Conservation (phyloP, 176 grass and related monocot species). For the Musa itinerans region DNA sequence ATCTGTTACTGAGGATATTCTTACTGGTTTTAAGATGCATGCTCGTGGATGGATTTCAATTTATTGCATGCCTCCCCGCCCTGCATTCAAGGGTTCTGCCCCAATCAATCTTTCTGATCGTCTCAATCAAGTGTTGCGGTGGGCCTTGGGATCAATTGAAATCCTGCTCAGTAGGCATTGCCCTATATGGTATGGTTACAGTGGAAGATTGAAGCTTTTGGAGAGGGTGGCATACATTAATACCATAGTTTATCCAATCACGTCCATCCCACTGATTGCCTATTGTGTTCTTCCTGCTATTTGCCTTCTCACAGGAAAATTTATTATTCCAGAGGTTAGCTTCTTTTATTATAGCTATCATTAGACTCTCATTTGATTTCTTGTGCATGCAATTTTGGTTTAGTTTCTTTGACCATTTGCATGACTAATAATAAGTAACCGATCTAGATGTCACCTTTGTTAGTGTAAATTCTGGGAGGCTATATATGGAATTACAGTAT, state of each 20-base stretch:
- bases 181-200: slow-evolving; percentile 94
- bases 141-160: slow-evolving; percentile 83
- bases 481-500: too few relatives aligned
- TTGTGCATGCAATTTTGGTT: too few relatives aligned
- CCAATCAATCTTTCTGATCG: slow-evolving; percentile 91
- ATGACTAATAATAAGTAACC: too few relatives aligned
- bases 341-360: neutral
- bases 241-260: slow-evolving; percentile 82
- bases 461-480: too few relatives aligned
- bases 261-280: slow-evolving; percentile 67
- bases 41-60: slow-evolving; percentile 76
- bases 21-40: slow-evolving; percentile 90
- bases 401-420: too few relatives aligned
- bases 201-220: slow-evolving; percentile 56
- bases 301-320: slow-evolving; percentile 74
- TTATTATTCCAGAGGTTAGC: slow-evolving; percentile 83
- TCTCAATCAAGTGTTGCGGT: slow-evolving; percentile 80
- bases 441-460: too few relatives aligned
- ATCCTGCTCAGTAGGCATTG: slow-evolving; percentile 83
- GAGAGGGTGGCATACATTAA: slow-evolving; percentile 88
- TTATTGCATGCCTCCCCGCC: slow-evolving; percentile 75
- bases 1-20: slow-evolving; percentile 79
- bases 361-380: neutral
- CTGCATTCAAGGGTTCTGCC: slow-evolving; percentile 73
- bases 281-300: slow-evolving; percentile 89